Evolutionary conservation across 352 stramenopile genomes (phyloP), one percentile per base, ranked within the genome.

Genomic region (Globisporangium orthogonon): DNA sequence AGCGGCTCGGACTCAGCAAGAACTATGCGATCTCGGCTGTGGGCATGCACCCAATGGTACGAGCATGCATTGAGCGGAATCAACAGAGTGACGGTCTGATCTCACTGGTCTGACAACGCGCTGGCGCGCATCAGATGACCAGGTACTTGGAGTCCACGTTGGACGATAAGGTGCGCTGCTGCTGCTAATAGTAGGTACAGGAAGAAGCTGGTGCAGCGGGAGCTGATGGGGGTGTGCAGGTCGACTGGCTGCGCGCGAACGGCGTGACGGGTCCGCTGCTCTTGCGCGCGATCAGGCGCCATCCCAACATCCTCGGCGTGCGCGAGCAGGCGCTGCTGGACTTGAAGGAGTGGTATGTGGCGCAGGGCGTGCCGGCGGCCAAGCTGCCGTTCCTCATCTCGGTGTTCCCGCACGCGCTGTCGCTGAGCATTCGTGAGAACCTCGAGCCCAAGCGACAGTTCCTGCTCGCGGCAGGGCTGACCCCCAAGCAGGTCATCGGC

Each of bases 301-400:
- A 78, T 48, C 67, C 70, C 0, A 75, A 69, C 54, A 75, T 82
- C 44, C 44, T 82, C 14, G 73, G 73, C 15, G 54, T 64, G 45
- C 51, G 58, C 9, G 62, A 70, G 7, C 60, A 78, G n/a, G 66
- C 65, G 47, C 54, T 71, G 9, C 29, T 67, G 33, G 40, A 50
- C 29, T 31, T 78, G 9, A 61, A 66, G 3, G 48, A 71, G n/a
- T 78, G 73, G 73, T 82, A 74, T 58, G 64, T 69, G 46, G 44
- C 50, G 1, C 66, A 75, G 4, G 70, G 73, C 14, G 73, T 83
- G 10, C 50, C 46, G 18, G 29, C 49, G 37, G 33, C 50, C 4
- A 78, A 75, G 58, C 69, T 89, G 15, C 51, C 66, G n/a, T 89
- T 82, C 60, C 40, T 87, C 28, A 70, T 85, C 44, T 66, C 60